phyloP scores from a whole-genome alignment of 2,329 filamentous ascomycete species.

The Beauveria scarabaeidicola region DNA sequence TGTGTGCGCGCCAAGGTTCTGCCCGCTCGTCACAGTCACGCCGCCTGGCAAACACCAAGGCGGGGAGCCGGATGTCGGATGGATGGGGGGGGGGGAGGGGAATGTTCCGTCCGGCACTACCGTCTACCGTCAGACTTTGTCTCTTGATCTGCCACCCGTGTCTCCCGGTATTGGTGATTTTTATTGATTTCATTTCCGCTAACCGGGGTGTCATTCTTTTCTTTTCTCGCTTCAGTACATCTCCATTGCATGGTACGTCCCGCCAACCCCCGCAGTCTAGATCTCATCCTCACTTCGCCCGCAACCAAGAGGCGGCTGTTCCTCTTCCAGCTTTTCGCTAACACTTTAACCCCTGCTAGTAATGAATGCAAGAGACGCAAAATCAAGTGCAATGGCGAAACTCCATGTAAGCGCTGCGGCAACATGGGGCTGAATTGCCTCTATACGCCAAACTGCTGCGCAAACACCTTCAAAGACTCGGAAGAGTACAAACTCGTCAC shows the following conservation, averaged over 20 bases:
- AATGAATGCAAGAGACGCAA: slow-evolving; percentile 70
- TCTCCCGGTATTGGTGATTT: too few relatives aligned
- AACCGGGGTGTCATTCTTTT: background rate
- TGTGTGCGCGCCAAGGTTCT: background rate
- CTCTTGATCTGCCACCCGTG: background rate
- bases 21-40: background rate
- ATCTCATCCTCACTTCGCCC: slow-evolving; percentile 1
- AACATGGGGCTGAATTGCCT: slow-evolving; percentile 59
- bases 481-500: slow-evolving; percentile 83
- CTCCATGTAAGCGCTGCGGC: slow-evolving; percentile 58
- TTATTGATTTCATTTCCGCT: background rate
- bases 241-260: slow-evolving; percentile 50
- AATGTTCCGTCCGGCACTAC: background rate
- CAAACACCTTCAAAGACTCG: slow-evolving; percentile 81
- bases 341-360: slow-evolving; percentile 27
- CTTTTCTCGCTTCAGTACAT: slow-evolving; percentile 37
- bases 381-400: slow-evolving; percentile 66
- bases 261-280: background rate
- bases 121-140: background rate
- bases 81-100: background rate
- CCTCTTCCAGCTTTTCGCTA: background rate
- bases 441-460: slow-evolving; percentile 58
- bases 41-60: background rate
- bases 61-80: background rate
- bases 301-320: background rate